Conservation (phyloP, 352 stramenopile genomes). For the Pythium dissimile region DNA sequence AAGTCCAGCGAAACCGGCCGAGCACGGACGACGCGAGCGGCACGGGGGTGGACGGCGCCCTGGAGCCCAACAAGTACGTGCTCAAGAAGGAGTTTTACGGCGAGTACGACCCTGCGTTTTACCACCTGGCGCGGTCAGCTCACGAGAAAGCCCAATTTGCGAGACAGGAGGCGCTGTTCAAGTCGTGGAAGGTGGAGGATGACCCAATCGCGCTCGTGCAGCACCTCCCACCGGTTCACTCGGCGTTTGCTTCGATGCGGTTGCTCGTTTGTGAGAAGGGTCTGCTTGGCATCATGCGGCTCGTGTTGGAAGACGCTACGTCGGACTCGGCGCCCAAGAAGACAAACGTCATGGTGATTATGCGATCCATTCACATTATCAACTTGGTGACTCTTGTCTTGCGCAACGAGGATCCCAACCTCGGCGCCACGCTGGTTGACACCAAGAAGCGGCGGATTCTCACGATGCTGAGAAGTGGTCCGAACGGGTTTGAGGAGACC, state of each 20-base stretch:
- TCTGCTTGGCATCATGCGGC: conserved; percentile 56
- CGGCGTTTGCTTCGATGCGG: conserved; percentile 47
- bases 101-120: conserved; percentile 82
- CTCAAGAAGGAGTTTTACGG: conserved; percentile 75
- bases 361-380: conserved; percentile 63
- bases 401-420: conserved; percentile 31
- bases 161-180: conserved; percentile 80
- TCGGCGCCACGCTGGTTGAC: conserved; percentile 6
- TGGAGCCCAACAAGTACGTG: conserved; percentile 74
- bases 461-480: conserved; percentile 45
- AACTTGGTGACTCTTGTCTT: conserved; percentile 67
- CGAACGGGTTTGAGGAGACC: conserved; percentile 57
- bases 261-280: conserved; percentile 61
- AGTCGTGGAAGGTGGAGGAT: conserved; percentile 71
- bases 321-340: conserved; percentile 34
- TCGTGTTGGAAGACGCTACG: conserved; percentile 60
- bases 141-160: conserved; percentile 81
- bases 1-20: conserved; percentile 21
- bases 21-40: conserved; percentile 15
- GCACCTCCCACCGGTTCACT: conserved; percentile 49
- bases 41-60: conserved; percentile 24
- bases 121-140: conserved; percentile 66
- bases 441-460: conserved; percentile 51
- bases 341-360: conserved; percentile 65
- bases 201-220: conserved; percentile 62